Evolutionary conservation across 805 yeast genomes (phyloP).

Genomic region (Myxozyma mucilagina): DNA sequence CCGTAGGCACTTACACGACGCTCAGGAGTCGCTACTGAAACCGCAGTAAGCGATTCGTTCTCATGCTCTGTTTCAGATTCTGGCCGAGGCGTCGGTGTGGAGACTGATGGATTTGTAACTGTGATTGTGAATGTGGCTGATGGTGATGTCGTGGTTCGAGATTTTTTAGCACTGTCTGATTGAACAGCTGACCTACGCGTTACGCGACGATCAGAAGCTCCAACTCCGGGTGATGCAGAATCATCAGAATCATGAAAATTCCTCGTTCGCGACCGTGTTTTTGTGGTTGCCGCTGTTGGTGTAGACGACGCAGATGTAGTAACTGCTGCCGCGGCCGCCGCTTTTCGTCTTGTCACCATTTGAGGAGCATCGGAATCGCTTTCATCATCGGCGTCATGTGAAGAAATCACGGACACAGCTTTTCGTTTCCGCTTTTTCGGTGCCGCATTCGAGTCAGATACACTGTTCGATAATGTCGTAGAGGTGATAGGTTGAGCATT

Average conservation of each 20-base stretch:
- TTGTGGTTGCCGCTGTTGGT: background rate
- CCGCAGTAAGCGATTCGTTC: background rate
- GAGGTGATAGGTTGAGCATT: background rate
- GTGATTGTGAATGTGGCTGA: too few species aligned
- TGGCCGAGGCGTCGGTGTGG: too few species aligned
- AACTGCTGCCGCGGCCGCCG: background rate
- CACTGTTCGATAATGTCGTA: background rate
- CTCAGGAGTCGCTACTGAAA: background rate
- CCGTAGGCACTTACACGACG: slow-evolving; percentile 1
- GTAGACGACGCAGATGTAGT: background rate
- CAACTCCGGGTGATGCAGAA: background rate
- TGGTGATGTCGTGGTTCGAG: too few species aligned
- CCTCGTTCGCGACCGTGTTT: background rate
- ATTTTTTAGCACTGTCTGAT: background rate
- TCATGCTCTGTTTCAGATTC: too few species aligned
- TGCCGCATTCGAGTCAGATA: background rate
- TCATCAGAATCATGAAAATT: background rate
- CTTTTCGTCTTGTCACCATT: background rate
- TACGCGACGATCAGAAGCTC: slow-evolving; percentile 1
- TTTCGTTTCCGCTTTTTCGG: background rate
- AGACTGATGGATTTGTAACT: too few species aligned
- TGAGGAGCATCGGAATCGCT: background rate
- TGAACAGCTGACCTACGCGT: slow-evolving; percentile 9
- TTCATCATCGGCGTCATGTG: background rate
- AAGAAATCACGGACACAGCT: background rate